Percentiles rank a stretch among this genome's conserved stretches.
Conservation (phyloP, 495 filamentous ascomycete species). For the Hypomontagnella monticulosa region DNA sequence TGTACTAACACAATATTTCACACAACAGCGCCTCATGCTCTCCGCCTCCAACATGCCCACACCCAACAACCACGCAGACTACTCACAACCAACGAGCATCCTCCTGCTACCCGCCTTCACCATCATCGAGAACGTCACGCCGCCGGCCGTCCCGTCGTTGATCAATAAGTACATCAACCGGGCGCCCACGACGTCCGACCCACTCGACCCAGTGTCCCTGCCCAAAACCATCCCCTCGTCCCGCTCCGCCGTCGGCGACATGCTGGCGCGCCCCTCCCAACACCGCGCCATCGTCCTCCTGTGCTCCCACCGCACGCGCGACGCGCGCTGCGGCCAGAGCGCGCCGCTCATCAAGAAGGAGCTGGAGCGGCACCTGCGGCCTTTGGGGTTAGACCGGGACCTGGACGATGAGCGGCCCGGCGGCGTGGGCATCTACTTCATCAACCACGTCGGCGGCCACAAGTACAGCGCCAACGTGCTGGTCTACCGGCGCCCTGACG, state of each 20-base stretch:
- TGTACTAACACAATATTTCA: conserved; percentile 4
- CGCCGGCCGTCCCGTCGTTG: conserved; percentile 74
- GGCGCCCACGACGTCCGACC: conserved; percentile 78
- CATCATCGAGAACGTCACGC: conserved; percentile 85
- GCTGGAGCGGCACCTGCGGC: conserved; percentile 87
- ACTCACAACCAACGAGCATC: conserved; percentile 77
- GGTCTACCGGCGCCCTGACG: conserved; percentile 78
- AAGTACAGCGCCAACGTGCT: conserved; percentile 94
- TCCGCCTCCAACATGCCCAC: conserved; percentile 94
- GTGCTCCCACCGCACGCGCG: conserved; percentile 91
- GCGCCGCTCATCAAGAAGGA: conserved; percentile 87
- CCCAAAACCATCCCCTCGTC: conserved; percentile 65
- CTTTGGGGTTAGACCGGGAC: conserved; percentile 85
- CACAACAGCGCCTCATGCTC: conserved; percentile 78
- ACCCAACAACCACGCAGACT: conserved; percentile 65
- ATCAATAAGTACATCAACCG: conserved; percentile 75
- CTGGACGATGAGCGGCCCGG: conserved; percentile 85
- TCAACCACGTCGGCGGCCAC: conserved; percentile 94
- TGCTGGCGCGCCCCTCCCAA: conserved; percentile 75
- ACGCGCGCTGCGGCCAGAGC: conserved; percentile 92
- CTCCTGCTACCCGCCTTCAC: conserved; percentile 90
- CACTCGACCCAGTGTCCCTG: conserved; percentile 59
- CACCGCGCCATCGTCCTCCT: conserved; percentile 89
- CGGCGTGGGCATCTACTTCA: conserved; percentile 94
- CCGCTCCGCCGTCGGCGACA: conserved; percentile 53